Evolutionary conservation across 164 flowering plant genomes (phyloP), one percentile per base, ranked within the genome.

Genomic region (Vitis riparia): DNA sequence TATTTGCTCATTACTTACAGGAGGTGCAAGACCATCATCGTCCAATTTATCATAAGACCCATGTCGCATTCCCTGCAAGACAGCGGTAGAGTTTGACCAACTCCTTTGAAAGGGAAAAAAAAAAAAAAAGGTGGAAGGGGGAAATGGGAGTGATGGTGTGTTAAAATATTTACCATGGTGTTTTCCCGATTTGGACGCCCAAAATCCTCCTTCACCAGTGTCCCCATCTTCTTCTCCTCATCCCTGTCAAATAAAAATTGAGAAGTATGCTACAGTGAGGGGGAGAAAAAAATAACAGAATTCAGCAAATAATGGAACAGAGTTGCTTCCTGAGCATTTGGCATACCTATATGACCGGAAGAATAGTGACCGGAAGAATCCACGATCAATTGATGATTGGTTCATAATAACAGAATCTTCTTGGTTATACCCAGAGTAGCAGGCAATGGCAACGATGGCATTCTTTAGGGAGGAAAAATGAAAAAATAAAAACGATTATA

Each of bases 381-480:
- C 99, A 78, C 98, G 97, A 66, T 93, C 98, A 23, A 96, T 86
- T 17, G 99, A 91, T 16, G 99, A 96, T 62, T 96, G 99, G 60
- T 96, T 96, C 99, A 96, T 96, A 47, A 96, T 96, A 30, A 96
- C 97, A 72, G 98, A 96, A 79, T 93, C 99, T 83, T 96, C 98
- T 82, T 96, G 98, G 68, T 96, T 96, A 74, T 96, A 93, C 37
- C 98, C 99, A 66, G 99, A 96, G 75, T 93, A 96, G 82, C 98
- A 96, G n/a, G 97, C 77, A 82, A 96, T 93, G 53, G 98, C 97
- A 73, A 93, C 98, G 71, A 96, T 93, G 5, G 98, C 95, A 81
- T 93, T 96, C 97, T 91, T 37, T 50, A 63, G 17, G 52, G 27
- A 23, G 49, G 81, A 51, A 63, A 12, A 30, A 10, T 27, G 66